Evolutionary conservation across 805 yeast genomes (phyloP).

Genomic region (Candida verbasci): DNA sequence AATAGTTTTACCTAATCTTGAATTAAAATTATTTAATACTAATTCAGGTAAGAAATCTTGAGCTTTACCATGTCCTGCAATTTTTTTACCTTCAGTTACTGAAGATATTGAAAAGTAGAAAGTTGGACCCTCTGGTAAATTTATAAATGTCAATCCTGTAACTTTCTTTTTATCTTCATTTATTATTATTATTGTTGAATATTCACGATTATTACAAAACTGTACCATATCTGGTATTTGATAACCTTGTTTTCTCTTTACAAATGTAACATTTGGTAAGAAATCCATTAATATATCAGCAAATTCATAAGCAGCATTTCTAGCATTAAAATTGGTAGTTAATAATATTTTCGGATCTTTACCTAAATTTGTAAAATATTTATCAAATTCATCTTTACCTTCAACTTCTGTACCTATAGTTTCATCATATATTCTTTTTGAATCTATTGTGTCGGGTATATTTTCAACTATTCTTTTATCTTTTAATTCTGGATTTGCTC

Average conservation of each 20-base stretch:
- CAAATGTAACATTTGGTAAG: slow-evolving; percentile 79
- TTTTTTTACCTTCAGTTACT: slow-evolving; percentile 66
- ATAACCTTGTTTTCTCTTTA: slow-evolving; percentile 85
- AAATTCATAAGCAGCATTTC: slow-evolving; percentile 83
- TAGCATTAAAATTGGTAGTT: slow-evolving; percentile 86
- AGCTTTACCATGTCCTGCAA: slow-evolving; percentile 85
- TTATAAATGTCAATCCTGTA: slow-evolving; percentile 88
- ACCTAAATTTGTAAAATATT: slow-evolving; percentile 45
- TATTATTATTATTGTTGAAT: slow-evolving; percentile 81
- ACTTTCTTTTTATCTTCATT: slow-evolving; percentile 93
- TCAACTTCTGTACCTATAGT: slow-evolving; percentile 60
- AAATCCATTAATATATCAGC: slow-evolving; percentile 82
- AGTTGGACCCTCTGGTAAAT: slow-evolving; percentile 93
- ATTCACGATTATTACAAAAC: slow-evolving; percentile 76
- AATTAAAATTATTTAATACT: slow-evolving; percentile 85
- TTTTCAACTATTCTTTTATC: slow-evolving; percentile 75
- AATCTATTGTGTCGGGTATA: slow-evolving; percentile 78
- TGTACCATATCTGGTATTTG: slow-evolving; percentile 83
- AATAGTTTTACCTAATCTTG: slow-evolving; percentile 89
- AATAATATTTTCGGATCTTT: slow-evolving; percentile 80
- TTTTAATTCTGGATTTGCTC: slow-evolving; percentile 74
- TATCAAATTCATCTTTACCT: slow-evolving; percentile 56
- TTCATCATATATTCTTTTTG: slow-evolving; percentile 82
- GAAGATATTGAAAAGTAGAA: slow-evolving; percentile 85
- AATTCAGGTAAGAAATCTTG: slow-evolving; percentile 91